Percentiles rank a stretch among this genome's conserved stretches.
Evolutionary conservation across 2,329 filamentous ascomycete genomes (phyloP).

Genomic region (Fusarium sublunatum): DNA sequence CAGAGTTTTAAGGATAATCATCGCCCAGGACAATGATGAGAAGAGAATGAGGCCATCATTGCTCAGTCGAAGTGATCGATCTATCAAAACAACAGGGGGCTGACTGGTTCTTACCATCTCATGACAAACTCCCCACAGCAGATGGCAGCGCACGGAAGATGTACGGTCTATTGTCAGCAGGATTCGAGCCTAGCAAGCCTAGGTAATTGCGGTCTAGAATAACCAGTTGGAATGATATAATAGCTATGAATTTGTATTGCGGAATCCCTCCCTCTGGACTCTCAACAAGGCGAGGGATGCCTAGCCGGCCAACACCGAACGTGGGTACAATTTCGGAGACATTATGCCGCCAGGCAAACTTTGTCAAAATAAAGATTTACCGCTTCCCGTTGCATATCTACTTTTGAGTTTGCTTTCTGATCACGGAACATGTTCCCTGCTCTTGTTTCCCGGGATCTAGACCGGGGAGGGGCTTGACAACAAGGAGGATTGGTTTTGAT

Average conservation of each 20-base stretch:
- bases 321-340: slow-evolving; percentile 30
- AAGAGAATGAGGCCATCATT: slow-evolving; percentile 15
- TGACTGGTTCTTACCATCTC: slow-evolving; percentile 1
- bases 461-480: neutral
- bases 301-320: slow-evolving; percentile 1
- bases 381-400: neutral
- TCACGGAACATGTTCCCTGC: slow-evolving; percentile 15
- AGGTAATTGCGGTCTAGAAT: neutral
- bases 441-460: neutral
- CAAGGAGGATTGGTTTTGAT: slow-evolving; percentile 5
- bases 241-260: slow-evolving; percentile 6
- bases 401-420: neutral
- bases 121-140: slow-evolving; percentile 21
- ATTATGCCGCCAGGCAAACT: slow-evolving; percentile 17
- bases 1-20: neutral
- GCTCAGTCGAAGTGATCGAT: neutral
- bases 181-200: neutral
- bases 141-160: slow-evolving; percentile 23
- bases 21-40: neutral
- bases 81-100: neutral
- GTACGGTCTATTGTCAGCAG: slow-evolving; percentile 21
- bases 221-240: neutral
- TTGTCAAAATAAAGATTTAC: neutral
- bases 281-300: neutral
- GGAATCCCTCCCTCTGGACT: neutral